Percentiles rank a stretch among this genome's conserved stretches.
These are phyloP conservation scores for Ciborinia camelliae DNA, from an alignment of 2,329 filamentous ascomycete genomes.

Conservation along the genomic window DNA sequence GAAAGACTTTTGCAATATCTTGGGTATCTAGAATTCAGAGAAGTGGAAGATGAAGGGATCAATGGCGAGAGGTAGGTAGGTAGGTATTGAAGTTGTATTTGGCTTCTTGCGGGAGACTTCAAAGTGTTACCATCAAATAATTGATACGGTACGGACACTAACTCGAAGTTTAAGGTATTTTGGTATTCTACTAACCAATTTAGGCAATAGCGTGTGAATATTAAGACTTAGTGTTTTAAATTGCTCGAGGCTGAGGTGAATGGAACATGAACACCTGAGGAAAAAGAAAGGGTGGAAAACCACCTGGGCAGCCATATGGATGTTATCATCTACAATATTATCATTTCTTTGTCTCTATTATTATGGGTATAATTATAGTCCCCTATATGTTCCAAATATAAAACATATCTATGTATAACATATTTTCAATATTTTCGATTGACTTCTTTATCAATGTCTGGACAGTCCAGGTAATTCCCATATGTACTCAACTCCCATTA, in stretches of 20 bases:
- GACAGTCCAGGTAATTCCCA: not conserved
- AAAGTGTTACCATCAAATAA: not conserved
- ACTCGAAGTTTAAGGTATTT: conserved; percentile 4
- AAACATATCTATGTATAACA: not conserved
- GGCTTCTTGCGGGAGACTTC: conserved; percentile 2
- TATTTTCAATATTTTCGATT: not conserved
- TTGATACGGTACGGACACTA: conserved; percentile 8
- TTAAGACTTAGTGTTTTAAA: not conserved
- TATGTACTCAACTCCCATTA: no score
- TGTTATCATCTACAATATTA: no score
- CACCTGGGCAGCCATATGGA: no score
- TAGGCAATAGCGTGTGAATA: not conserved
- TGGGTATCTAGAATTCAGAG: not conserved
- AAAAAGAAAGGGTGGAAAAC: not conserved
- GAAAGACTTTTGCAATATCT: not conserved
- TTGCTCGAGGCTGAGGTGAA: conserved; percentile 8
- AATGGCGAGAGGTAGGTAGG: no score
- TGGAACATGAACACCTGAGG: not conserved
- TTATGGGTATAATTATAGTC: no score
- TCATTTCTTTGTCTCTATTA: not conserved
- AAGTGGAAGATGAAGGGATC: not conserved
- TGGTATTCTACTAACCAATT: not conserved
- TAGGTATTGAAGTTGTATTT: conserved; percentile 6
- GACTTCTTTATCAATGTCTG: not conserved
- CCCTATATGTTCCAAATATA: no score